Conservation (phyloP, 169 alveolate species). For the Eimeria praecox region DNA sequence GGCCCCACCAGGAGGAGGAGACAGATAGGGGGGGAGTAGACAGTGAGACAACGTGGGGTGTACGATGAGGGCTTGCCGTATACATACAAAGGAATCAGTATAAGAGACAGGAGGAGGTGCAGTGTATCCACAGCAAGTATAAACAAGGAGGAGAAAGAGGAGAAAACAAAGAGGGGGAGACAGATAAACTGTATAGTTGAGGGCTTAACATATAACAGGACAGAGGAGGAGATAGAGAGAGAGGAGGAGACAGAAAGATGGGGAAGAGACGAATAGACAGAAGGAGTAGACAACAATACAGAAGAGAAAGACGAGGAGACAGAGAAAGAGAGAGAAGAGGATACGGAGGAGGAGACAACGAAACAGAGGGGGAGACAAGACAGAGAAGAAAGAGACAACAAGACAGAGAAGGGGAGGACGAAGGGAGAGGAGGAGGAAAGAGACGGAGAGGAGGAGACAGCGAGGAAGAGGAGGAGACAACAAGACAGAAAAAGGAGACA, state of each 20-base stretch:
- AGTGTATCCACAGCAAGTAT: neutral
- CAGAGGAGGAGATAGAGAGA: too few species aligned
- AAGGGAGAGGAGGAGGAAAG: neutral
- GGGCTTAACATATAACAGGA: too few species aligned
- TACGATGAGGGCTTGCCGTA: too few species aligned
- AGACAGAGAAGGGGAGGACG: neutral
- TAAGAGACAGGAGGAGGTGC: too few species aligned
- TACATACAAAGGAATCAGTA: too few species aligned
- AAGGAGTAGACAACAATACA: too few species aligned
- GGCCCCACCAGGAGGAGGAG: too few species aligned
- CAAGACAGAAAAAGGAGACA: neutral
- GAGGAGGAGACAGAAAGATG: neutral
- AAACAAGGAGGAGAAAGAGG: neutral
- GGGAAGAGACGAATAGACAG: neutral
- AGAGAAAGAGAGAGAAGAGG: neutral
- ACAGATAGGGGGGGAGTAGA: too few species aligned
- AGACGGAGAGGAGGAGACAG: too few species aligned
- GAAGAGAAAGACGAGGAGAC: neutral
- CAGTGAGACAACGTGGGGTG: too few species aligned
- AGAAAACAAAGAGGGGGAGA: neutral
- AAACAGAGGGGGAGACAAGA: neutral
- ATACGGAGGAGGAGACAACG: neutral
- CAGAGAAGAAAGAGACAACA: neutral
- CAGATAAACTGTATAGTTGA: too few species aligned
- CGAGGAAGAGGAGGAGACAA: neutral